Percentiles rank a stretch among this genome's conserved stretches.
These are phyloP conservation scores for Claviceps sorghi DNA, from an alignment of 2,329 filamentous ascomycete genomes.

Conservation along the genomic window DNA sequence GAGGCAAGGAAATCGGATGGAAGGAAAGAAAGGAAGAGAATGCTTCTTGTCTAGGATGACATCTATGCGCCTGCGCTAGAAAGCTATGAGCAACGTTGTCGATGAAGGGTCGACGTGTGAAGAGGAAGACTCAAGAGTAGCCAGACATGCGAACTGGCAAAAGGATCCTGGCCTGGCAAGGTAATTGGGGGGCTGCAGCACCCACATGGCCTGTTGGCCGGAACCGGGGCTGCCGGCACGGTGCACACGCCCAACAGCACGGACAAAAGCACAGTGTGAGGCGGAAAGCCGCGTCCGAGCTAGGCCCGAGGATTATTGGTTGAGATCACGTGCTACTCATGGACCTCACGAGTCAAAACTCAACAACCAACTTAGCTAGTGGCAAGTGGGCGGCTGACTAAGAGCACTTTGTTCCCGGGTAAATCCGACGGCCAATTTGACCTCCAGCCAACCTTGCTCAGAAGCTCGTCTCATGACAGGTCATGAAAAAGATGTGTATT, in stretches of 20 bases:
- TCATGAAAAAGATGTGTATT: too few species aligned
- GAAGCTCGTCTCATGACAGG: too few species aligned
- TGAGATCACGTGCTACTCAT: neutral
- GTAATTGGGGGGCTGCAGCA: neutral
- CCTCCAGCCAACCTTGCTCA: too few species aligned
- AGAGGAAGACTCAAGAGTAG: neutral
- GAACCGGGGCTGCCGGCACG: neutral
- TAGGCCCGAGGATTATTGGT: neutral
- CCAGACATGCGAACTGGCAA: neutral
- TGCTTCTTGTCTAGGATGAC: neutral
- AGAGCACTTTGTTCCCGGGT: neutral
- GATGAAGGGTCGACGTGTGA: neutral
- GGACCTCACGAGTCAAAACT: neutral
- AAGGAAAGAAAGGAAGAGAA: neutral
- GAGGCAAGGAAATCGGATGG: neutral
- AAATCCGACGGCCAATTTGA: neutral
- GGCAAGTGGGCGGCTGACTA: neutral
- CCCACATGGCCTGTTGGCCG: slow-evolving; percentile 1
- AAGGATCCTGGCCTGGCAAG: neutral
- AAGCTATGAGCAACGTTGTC: neutral
- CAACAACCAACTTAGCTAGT: neutral
- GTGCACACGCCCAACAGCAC: neutral
- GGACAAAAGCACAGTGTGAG: neutral
- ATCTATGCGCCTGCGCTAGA: slow-evolving; percentile 3
- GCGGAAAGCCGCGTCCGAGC: too few species aligned